phyloP scores from a whole-genome alignment of 352 stramenopile species.

The Globisporangium takayamanum region DNA sequence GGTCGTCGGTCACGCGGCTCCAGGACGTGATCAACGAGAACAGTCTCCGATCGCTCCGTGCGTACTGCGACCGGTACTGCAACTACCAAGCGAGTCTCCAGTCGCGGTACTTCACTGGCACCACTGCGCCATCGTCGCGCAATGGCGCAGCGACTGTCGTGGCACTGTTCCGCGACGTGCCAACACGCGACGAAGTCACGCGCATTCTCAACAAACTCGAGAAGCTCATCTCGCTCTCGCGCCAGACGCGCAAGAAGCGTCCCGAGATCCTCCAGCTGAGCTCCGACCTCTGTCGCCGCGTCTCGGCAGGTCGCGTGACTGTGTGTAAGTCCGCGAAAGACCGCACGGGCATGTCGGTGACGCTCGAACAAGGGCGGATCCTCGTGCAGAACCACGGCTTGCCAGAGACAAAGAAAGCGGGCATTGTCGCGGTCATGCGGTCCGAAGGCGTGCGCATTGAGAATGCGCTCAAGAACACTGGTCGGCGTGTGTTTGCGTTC shows the following conservation, averaged over 20 bases:
- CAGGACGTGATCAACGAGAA: conserved; percentile 82
- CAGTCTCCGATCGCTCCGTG: conserved; percentile 57
- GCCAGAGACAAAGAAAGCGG: conserved; percentile 63
- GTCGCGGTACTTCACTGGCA: conserved; percentile 22
- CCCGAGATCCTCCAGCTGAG: conserved; percentile 82
- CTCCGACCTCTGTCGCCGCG: conserved; percentile 67
- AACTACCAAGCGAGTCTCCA: conserved; percentile 54
- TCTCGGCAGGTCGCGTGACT: conserved; percentile 88
- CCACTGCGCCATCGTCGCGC: conserved; percentile 1
- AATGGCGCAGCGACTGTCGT: conserved; percentile 6
- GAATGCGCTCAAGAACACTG: conserved; percentile 83
- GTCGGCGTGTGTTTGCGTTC: conserved; percentile 77
- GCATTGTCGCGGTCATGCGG: conserved; percentile 78
- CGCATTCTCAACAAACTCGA: conserved; percentile 53
- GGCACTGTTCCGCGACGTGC: conserved; percentile 7
- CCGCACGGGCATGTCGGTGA: conserved; percentile 96
- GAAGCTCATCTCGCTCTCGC: conserved; percentile 59
- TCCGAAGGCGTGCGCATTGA: conserved; percentile 81
- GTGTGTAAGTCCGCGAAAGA: conserved; percentile 99
- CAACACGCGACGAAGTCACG: conserved; percentile 48
- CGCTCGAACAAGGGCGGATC: conserved; percentile 90
- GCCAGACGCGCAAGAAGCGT: conserved; percentile 75
- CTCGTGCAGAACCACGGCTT: conserved; percentile 72
- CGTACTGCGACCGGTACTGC: conserved; percentile 73
- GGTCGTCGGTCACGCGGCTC: conserved; percentile 63